phyloP scores from a whole-genome alignment of 495 filamentous ascomycete species.

The Trichoderma gamsii region DNA sequence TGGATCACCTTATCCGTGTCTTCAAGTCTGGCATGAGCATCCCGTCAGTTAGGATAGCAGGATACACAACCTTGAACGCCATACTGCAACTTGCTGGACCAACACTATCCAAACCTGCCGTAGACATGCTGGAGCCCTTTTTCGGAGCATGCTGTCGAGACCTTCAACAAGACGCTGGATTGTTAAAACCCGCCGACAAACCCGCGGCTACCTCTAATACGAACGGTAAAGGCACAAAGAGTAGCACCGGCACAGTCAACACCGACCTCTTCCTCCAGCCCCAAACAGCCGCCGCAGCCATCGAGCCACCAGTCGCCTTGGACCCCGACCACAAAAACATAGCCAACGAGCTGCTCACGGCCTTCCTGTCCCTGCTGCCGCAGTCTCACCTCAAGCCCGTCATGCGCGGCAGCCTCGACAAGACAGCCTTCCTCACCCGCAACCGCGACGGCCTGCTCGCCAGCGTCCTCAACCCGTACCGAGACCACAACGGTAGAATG shows the following conservation, averaged over 20 bases:
- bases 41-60: constrained; percentile 50
- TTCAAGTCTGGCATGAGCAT: constrained; percentile 56
- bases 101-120: constrained; percentile 54
- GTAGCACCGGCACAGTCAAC: constrained; percentile 38
- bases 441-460: constrained; percentile 66
- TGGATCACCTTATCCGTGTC: constrained; percentile 65
- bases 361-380: constrained; percentile 54
- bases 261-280: constrained; percentile 45
- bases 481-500: constrained; percentile 49
- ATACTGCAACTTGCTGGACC: constrained; percentile 58
- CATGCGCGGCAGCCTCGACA: constrained; percentile 65
- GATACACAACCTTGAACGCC: constrained; percentile 51
- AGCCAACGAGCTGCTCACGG: constrained; percentile 55
- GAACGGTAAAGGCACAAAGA: constrained; percentile 27
- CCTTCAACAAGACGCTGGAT: constrained; percentile 44
- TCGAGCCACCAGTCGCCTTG: neutral
- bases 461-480: constrained; percentile 69
- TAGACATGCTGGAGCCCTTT: constrained; percentile 51
- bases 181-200: constrained; percentile 27
- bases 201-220: constrained; percentile 16
- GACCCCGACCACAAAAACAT: constrained; percentile 28
- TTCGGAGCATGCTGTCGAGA: constrained; percentile 60
- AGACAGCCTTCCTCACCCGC: constrained; percentile 63
- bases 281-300: constrained; percentile 11
- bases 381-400: constrained; percentile 55